Base-by-base conservation (phyloP, 331 rosid genomes). In the Pyrus hybrid region DNA sequence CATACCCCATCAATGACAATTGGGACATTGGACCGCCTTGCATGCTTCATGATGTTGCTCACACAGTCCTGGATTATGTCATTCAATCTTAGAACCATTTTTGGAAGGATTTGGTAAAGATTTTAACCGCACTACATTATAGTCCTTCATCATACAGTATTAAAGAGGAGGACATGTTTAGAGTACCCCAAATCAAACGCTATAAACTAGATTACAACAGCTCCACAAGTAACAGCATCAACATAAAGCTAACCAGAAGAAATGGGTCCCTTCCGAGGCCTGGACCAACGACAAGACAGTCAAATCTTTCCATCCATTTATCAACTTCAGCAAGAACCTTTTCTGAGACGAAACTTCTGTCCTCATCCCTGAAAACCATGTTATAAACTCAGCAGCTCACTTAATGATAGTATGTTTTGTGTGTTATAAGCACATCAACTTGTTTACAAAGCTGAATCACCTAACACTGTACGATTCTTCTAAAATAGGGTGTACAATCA, bases 261-360 rank as follows among this genome's bases (percentile, higher is more conserved):
- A 93, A 91, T 6, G 98, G 90, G 77, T 93, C 92, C 83, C 98
- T 91, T 76, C 98, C 98, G 16, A 93, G 98, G 78, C 98, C 98
- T 3, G 98, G 98, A 83, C 98, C 98, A 86, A 93, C 75, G 49
- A 91, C 98, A 77, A 93, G 97, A 75, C 96, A 88, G 76, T 91
- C 96, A 79, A 93, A 93, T 84, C 93, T 89, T 83, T 89, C 92
- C 83, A 91, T 79, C 98, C 97, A 91, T 84, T 88, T 91, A 67
- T 75, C 87, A 80, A 93, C 90, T 84, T 93, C 97, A 54, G 86
- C 84, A 72, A 93, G 91, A 88, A 91, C 87, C 84, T 83, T 89
- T 57, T 53, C 63, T 66, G 86, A 71, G 68, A 84, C 76, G 74
- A 70, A 51, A 68, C 61, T 73, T 81, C 45, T 51, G n/a, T 51